These are phyloP conservation scores for Trichocladium uniseriatum DNA, from an alignment of 495 filamentous ascomycete genomes.

Conservation along the genomic window DNA sequence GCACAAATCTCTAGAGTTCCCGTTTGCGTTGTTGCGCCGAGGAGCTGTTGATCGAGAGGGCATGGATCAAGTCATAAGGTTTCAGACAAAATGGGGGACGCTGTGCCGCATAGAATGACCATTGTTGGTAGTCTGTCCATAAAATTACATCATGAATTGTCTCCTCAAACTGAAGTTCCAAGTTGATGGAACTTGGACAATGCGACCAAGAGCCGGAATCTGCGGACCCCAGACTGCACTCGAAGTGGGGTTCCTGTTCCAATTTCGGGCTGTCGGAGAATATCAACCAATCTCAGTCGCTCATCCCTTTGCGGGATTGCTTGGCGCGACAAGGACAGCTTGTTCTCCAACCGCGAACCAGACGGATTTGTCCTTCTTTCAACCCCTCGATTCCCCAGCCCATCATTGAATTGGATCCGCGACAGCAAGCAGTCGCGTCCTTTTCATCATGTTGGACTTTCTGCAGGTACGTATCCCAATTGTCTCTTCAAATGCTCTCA, in stretches of 20 bases:
- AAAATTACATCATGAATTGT: too few relatives aligned
- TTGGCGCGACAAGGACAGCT: conserved; percentile 10
- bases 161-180: too few relatives aligned
- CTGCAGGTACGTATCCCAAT: conserved; percentile 36
- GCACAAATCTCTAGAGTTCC: too few relatives aligned
- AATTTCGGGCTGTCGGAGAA: neutral
- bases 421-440: conserved; percentile 13
- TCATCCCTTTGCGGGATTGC: neutral
- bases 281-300: conserved; percentile 5
- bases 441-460: conserved; percentile 36
- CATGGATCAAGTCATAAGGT: too few relatives aligned
- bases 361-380: conserved; percentile 4
- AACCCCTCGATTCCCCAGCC: conserved; percentile 10
- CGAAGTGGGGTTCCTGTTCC: neutral
- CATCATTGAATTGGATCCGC: conserved; percentile 8
- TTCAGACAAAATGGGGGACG: too few relatives aligned
- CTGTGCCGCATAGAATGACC: too few relatives aligned
- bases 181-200: too few relatives aligned
- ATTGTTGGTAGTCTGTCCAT: too few relatives aligned
- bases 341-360: conserved; percentile 2
- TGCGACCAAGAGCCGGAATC: too few relatives aligned
- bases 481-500: neutral
- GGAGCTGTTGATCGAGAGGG: too few relatives aligned
- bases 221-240: too few relatives aligned
- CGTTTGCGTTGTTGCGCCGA: too few relatives aligned